Base-by-base conservation (phyloP, 2,329 filamentous ascomycete genomes). In the Fusarium chlamydosporum region DNA sequence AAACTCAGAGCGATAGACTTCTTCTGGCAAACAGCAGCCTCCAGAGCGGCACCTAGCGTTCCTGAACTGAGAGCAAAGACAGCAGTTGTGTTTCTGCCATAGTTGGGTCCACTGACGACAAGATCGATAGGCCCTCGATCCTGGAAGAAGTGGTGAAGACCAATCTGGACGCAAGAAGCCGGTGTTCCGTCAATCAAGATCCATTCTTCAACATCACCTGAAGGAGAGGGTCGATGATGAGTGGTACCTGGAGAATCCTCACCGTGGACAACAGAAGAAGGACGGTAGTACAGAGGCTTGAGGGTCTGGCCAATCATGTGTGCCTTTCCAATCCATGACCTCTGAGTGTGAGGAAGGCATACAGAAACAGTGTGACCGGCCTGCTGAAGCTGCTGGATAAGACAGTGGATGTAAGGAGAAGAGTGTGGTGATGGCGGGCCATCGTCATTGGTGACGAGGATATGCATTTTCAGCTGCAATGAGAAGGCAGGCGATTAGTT, bases 301-400 rank as follows among this genome's bases (percentile, higher is more conserved):
- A 97, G 88, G 11, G 92, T 92, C 78, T 95, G 91, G 58, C 94
- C 94, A 74, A 98, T 94, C 76, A 98, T 92, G 80, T 98, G 96
- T 4, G 96, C 96, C 84, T 99, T 99, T 74, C 94, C 94, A 75
- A 99, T 98, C 96, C 96, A 99, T 58, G 94, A 97, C 67, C 95
- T 90, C 81, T 99, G 96, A 8, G 90, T 91, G 78, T 97, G 89
- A 3, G 96, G 96, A 15, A 99, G 88, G 68, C 96, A 91, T 50
- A 99, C 94, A 9, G 93, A 97, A 64, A 98, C 93, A n/a, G 83
- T 85, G 80, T 97, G 95, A 9, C 94, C 94, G 33, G 91, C 89
- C 58, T 84, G 80, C 77, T 93, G 89, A 51, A 96, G 89, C 54
- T 87, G 86, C 64, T 88, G 83, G 42, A 94, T 86, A 60, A 95